These are phyloP conservation scores for Fusarium mundagurra DNA, from an alignment of 2,329 filamentous ascomycete genomes.

Conservation along the genomic window DNA sequence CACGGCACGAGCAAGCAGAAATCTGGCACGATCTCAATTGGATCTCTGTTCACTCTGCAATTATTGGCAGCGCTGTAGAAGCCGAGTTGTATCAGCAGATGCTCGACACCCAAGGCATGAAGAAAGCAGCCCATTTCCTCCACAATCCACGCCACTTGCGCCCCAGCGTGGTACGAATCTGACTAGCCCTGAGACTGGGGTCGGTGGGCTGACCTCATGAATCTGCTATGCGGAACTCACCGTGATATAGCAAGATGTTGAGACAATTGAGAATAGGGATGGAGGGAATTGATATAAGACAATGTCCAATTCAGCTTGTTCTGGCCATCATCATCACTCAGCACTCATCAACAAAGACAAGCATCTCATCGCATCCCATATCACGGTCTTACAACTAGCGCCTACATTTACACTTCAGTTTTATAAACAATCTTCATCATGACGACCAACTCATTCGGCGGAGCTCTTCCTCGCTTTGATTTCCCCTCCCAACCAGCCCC, in stretches of 20 bases:
- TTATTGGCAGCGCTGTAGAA: neutral
- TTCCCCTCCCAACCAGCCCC: constrained; percentile 20
- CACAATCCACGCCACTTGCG: constrained; percentile 32
- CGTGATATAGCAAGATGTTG: neutral
- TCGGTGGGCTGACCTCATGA: constrained; percentile 20
- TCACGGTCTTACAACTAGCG: neutral
- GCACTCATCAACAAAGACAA: neutral
- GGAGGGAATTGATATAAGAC: constrained; percentile 20
- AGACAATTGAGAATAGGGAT: neutral
- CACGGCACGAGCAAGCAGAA: neutral
- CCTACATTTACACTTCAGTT: neutral
- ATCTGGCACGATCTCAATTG: neutral
- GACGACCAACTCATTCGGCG: constrained; percentile 37
- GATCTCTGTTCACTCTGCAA: neutral
- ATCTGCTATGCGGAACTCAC: constrained; percentile 1
- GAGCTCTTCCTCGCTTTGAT: constrained; percentile 36
- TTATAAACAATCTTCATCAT: neutral
- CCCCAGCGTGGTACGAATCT: constrained; percentile 17
- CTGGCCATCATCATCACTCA: neutral
- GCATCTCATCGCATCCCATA: neutral
- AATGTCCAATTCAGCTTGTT: neutral
- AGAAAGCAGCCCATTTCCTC: constrained; percentile 18
- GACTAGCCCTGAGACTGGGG: neutral
- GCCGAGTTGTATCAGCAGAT: constrained; percentile 17
- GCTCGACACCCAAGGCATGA: neutral